Percentiles rank a stretch among this genome's conserved stretches.
Conservation (phyloP, 306 rosid species). For the Luffa acutangula region DNA sequence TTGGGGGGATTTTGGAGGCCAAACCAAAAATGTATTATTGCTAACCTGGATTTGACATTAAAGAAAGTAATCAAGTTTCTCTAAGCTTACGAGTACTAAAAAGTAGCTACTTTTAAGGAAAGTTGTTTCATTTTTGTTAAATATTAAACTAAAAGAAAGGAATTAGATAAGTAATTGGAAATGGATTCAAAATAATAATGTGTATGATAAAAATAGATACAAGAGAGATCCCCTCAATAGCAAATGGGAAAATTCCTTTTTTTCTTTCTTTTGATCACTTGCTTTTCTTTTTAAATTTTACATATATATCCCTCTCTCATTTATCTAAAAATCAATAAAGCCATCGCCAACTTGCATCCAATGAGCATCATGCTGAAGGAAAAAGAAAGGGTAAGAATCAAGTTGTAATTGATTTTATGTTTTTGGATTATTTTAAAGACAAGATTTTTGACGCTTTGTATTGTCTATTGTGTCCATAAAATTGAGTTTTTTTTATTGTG, state of each 20-base stretch:
- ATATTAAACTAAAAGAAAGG: neutral
- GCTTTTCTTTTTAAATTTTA: neutral
- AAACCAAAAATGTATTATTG: too few species aligned
- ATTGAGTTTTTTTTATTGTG: neutral
- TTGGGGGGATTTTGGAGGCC: too few species aligned
- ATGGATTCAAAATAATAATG: neutral
- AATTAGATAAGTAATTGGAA: neutral
- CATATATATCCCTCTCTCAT: neutral
- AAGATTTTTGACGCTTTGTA: neutral
- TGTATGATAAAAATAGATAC: neutral
- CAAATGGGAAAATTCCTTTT: neutral
- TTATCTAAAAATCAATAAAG: neutral
- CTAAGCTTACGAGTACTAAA: too few species aligned
- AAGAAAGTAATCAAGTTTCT: too few species aligned
- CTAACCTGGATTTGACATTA: too few species aligned
- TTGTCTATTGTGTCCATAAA: neutral
- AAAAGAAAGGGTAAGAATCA: neutral
- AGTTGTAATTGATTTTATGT: neutral
- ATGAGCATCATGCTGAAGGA: neutral
- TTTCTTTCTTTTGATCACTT: too few species aligned
- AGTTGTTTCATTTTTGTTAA: neutral
- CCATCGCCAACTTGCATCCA: neutral
- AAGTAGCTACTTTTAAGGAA: too few species aligned
- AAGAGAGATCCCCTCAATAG: neutral
- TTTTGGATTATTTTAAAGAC: neutral